phyloP scores from a whole-genome alignment of 768 basidiomycete species.

The Boletus bicolor region DNA sequence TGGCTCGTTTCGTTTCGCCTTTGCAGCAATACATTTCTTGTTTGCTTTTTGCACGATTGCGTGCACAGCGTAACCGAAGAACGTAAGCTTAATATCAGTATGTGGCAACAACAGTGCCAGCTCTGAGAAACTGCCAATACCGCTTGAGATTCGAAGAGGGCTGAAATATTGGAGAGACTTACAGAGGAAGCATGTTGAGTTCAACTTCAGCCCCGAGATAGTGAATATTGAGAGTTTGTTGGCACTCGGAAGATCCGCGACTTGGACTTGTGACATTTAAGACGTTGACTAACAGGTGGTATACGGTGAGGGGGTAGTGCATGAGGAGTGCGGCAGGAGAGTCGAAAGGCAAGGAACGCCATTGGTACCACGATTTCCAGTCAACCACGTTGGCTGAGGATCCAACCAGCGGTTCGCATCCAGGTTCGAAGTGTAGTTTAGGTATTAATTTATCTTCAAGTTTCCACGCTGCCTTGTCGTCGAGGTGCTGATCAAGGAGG shows the following conservation, averaged over 20 bases:
- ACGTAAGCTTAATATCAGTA: slow-evolving; percentile 42
- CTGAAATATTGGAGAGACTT: slow-evolving; percentile 10
- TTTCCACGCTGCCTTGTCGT: slow-evolving; percentile 37
- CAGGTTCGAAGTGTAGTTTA: slow-evolving; percentile 28
- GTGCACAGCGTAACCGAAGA: slow-evolving; percentile 38
- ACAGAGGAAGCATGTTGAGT: slow-evolving; percentile 41
- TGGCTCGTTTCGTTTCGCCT: slow-evolving; percentile 25
- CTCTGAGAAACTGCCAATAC: slow-evolving; percentile 39
- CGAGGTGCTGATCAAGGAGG: slow-evolving; percentile 29
- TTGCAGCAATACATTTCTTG: slow-evolving; percentile 32
- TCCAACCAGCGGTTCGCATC: slow-evolving; percentile 26
- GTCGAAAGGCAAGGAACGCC: slow-evolving; percentile 41
- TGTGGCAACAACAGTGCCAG: slow-evolving; percentile 43
- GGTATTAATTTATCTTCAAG: slow-evolving; percentile 35
- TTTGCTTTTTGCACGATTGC: slow-evolving; percentile 31
- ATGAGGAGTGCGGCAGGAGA: slow-evolving; percentile 45
- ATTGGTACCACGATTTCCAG: slow-evolving; percentile 46
- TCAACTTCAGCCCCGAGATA: slow-evolving; percentile 41
- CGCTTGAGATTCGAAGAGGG: not conserved
- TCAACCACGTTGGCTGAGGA: slow-evolving; percentile 31
- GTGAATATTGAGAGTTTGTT: slow-evolving; percentile 33
- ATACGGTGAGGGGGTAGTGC: slow-evolving; percentile 42
- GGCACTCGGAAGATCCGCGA: slow-evolving; percentile 16
- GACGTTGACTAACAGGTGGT: slow-evolving; percentile 36
- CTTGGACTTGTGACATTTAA: slow-evolving; percentile 31